Conservation (phyloP, 1,284 basidiomycete genomes). For the Apiotrichum sp. region DNA sequence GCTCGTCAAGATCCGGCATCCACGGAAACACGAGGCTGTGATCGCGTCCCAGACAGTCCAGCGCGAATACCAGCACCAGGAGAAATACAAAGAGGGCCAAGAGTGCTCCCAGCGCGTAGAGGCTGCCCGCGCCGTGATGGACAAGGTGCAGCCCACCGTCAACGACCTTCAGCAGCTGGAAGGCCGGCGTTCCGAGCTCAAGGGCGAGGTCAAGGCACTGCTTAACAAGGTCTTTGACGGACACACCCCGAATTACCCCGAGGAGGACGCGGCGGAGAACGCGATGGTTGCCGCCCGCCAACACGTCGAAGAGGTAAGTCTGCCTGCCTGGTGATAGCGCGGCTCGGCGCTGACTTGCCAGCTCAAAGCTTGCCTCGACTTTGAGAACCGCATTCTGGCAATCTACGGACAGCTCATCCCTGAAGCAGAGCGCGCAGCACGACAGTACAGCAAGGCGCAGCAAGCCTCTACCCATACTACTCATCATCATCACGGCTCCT, state of each 20-base stretch:
- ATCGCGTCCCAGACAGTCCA: not conserved
- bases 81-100: not conserved
- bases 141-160: not conserved
- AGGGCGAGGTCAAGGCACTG: slow-evolving; percentile 12
- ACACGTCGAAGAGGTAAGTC: slow-evolving; percentile 10
- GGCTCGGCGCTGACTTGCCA: too few relatives aligned
- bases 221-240: slow-evolving; percentile 17
- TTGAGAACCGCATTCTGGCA: too few relatives aligned
- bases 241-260: slow-evolving; percentile 19
- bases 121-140: not conserved
- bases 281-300: not conserved
- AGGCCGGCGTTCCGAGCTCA: not conserved
- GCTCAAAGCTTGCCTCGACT: too few relatives aligned
- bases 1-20: not conserved
- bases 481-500: too few relatives aligned
- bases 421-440: too few relatives aligned
- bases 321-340: too few relatives aligned
- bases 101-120: not conserved
- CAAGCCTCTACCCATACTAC: too few relatives aligned
- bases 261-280: slow-evolving; percentile 19
- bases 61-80: not conserved
- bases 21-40: not conserved
- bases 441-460: too few relatives aligned
- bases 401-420: too few relatives aligned
- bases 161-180: not conserved